These are phyloP conservation scores for Pluteus cervinus DNA, from an alignment of 768 basidiomycete species.

Conservation along the genomic window DNA sequence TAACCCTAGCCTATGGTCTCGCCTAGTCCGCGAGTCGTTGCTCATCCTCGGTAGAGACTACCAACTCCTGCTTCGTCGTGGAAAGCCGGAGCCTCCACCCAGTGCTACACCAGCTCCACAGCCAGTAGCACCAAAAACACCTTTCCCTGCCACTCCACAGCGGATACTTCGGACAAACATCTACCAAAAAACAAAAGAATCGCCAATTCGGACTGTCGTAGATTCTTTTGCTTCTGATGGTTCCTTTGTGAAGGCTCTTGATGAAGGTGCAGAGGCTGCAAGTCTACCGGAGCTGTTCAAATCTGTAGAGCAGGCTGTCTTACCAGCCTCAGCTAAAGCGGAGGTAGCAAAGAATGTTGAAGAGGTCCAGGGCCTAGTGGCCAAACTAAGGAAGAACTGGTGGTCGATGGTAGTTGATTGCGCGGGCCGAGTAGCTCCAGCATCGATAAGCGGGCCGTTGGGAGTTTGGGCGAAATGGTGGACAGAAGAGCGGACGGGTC, in stretches of 20 bases:
- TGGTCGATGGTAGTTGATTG: slow-evolving; percentile 1
- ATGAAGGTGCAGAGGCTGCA: slow-evolving; percentile 35
- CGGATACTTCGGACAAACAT: slow-evolving; percentile 38
- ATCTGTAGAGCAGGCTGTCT: slow-evolving; percentile 20
- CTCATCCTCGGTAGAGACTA: slow-evolving; percentile 64
- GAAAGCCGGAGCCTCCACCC: slow-evolving; percentile 29
- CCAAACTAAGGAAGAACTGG: not conserved
- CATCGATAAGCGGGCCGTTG: slow-evolving; percentile 2
- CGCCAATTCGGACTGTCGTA: slow-evolving; percentile 48
- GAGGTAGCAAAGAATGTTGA: slow-evolving; percentile 14
- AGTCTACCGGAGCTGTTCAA: slow-evolving; percentile 43
- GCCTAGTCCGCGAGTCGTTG: slow-evolving; percentile 52
- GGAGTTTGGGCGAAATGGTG: slow-evolving; percentile 39
- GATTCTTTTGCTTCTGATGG: slow-evolving; percentile 58
- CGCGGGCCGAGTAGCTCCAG: not conserved
- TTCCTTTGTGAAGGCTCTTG: slow-evolving; percentile 43
- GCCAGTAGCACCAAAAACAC: slow-evolving; percentile 8
- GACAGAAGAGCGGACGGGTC: slow-evolving; percentile 46
- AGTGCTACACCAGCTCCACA: slow-evolving; percentile 11
- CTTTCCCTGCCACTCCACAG: slow-evolving; percentile 29
- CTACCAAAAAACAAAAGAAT: slow-evolving; percentile 35
- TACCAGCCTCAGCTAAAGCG: slow-evolving; percentile 26
- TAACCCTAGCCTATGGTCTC: slow-evolving; percentile 57
- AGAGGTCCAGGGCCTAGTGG: slow-evolving; percentile 2
- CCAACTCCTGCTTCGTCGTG: slow-evolving; percentile 56